Evolutionary conservation across 169 alveolate species (phyloP), one percentile per base, ranked within the genome.

Genomic region (Plasmodium gallinaceum): DNA sequence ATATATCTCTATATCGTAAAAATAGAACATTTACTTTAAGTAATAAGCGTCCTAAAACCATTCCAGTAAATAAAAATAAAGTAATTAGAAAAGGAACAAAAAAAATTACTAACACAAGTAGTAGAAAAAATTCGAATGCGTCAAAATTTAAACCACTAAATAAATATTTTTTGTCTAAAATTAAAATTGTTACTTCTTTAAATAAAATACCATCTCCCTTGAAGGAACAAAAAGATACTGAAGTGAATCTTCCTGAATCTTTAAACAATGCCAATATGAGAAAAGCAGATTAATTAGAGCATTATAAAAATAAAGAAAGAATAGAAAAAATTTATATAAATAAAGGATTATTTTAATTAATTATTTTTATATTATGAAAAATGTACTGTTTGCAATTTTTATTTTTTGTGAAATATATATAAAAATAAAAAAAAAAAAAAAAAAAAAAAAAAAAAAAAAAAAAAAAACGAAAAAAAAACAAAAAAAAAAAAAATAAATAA

Each of bases 131-230:
- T 57, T 5, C 32, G 18, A 68, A 7, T 60, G 90, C 83, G 52
- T 76, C 88, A 22, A 80, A 80, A 46, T 80, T 80, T 68, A 80
- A 80, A 20, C 74, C 85, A 9, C 54, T 80, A 69, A 80, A 80
- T 80, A 80, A 80, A 54, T 68, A 80, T 37, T 68, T 80, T 80
- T 68, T 80, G 60, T 80, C 90, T 42, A 80, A 80, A 80, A 80
- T 80, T 39, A 80, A 80, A 80, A 80, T 80, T 68, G 80, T 68
- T 57, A 80, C 90, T 16, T 80, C 83, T 12, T 80, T 80, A 80
- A 80, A 80, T 80, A 80, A 80, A 66, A 66, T 80, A 48, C 90
- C 90, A 80, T 80, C 90, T 26, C 90, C 90, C 26, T 54, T 80
- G 45, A 80, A 80, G 45, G 90, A 80, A 12, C 90, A 80, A 61